phyloP scores from a whole-genome alignment of 2,329 filamentous ascomycete genomes.

The Fusarium redolens region DNA sequence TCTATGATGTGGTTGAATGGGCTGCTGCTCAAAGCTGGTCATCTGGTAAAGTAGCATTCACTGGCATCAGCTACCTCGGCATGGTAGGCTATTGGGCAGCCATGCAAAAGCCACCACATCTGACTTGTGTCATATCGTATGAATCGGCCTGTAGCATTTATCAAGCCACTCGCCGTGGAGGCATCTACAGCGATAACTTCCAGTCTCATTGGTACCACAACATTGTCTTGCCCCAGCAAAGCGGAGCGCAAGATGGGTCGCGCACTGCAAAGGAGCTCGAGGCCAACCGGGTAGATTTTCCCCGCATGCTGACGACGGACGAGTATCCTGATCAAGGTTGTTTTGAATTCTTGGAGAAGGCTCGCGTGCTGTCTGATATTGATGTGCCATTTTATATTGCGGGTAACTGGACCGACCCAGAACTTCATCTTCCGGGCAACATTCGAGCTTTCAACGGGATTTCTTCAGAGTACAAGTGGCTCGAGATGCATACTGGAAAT shows the following conservation, averaged over 20 bases:
- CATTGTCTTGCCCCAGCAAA: background rate
- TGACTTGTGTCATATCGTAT: background rate
- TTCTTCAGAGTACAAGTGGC: background rate
- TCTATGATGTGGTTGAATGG: background rate
- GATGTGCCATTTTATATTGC: background rate
- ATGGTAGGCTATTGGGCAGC: background rate
- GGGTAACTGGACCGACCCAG: background rate
- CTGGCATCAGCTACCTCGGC: background rate
- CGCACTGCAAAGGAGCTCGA: background rate
- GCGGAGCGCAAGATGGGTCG: background rate
- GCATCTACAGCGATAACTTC: background rate
- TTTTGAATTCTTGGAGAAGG: background rate
- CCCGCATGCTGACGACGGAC: fast-evolving
- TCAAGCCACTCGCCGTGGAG: background rate
- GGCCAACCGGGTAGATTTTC: fast-evolving
- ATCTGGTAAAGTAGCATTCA: background rate
- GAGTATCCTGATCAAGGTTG: fast-evolving
- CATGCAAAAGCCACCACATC: background rate
- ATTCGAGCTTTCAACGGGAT: background rate
- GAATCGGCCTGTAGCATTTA: background rate
- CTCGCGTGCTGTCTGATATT: fast-evolving
- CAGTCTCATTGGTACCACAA: background rate
- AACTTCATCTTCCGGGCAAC: background rate
- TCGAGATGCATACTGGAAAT: background rate
- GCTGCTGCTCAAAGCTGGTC: background rate